Base-by-base conservation (phyloP, 2,329 filamentous ascomycete species). In the Diaporthe batatas region DNA sequence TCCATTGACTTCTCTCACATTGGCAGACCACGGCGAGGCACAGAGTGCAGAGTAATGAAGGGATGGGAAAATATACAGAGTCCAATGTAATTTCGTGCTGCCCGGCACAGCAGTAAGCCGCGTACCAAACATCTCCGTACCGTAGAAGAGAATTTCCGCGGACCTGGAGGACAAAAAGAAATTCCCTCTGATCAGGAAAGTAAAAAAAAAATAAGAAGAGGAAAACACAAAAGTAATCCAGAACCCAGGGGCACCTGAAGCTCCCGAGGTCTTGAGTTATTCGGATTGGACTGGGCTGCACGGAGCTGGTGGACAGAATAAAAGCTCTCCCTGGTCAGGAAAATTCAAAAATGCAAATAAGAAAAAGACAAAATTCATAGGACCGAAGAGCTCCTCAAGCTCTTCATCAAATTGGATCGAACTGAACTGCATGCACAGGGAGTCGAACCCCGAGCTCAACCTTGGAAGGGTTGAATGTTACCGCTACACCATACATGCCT, bases 391-490 rank as follows among this genome's bases (percentile, higher is more conserved):
- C n/a, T n/a, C n/a, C n/a, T n/a, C n/a, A n/a, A n/a, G n/a, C 5
- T 29, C 29, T 29, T 29, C 29, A 29, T 11, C 6, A 36, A 36
- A 12, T 39, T 14, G 11, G 29, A 5, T 5, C 5, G 29, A 5
- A 39, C 11, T 39, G 36, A 2, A 0, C 36, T 39, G 36, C 36
- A 39, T 39, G 11, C 2, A 39, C 39, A 18, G 62, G 44, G 62
- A 65, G 32, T 65, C 44, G 62, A 65, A 65, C 62, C 44, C 62
- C 7, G 29, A 36, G 29, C 62, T 65, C 62, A 65, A 65, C 44
- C 62, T 65, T 51, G 62, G 62, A 51, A 65, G 62, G 59, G 42
- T 64, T 49, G 59, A 65, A 65, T 65, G 62, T 36, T 51, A 65
- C 58, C 39, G 58, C 58, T 62, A 62, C 58, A 65, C 62, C 44